Base-by-base conservation (phyloP, 371 early-diverging fungal genomes). In the Circinella minor region DNA sequence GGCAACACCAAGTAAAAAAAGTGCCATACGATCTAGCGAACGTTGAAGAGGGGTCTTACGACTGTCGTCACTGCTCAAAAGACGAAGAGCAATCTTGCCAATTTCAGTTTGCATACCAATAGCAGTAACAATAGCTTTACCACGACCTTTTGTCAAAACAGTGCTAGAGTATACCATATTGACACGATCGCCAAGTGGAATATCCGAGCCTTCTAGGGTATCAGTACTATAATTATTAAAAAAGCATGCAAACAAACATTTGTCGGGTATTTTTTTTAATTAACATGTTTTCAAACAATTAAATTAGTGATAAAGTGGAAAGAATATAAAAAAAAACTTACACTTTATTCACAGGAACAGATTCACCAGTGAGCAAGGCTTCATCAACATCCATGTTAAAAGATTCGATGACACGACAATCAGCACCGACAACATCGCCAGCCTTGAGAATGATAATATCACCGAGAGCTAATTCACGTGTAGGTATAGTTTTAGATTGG, bases 391-490 rank as follows among this genome's bases (percentile, higher is more conserved):
- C 94, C 72, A 97, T 88, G 71, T 96, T 94, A 55, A 94, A 86
- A 6, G 84, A 72, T 67, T 95, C 94, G 68, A 94, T 89, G 13
- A 98, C 82, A 67, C 96, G 90, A 62, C 93, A 87, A 71, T 98
- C 98, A 51, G 97, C 98, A 20, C 95, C 95, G 36, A 97, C 89
- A 10, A 92, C 93, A 73, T 96, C 96, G 36, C 97, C 96, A 70
- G 90, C 90, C 70, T 95, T 95, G n/a, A 97, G 79, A 43, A 92
- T 84, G 55, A 98, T 80, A 39, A 97, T 72, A 81, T 98, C 98
- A 46, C 97, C 97, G 1, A 94, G 94, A 13, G 95, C 94, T 13
- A 96, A 78, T 20, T 91, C 92, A 55, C 81, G 81, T 20, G 95
- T 91, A 43, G 93, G 84, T 20, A 96, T 77, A 5, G 86, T 86